A percentile compares a stretch with the other conserved stretches of the same genome.
phyloP scores from a whole-genome alignment of 2,329 filamentous ascomycete species.

The Trichophaea hybrida region DNA sequence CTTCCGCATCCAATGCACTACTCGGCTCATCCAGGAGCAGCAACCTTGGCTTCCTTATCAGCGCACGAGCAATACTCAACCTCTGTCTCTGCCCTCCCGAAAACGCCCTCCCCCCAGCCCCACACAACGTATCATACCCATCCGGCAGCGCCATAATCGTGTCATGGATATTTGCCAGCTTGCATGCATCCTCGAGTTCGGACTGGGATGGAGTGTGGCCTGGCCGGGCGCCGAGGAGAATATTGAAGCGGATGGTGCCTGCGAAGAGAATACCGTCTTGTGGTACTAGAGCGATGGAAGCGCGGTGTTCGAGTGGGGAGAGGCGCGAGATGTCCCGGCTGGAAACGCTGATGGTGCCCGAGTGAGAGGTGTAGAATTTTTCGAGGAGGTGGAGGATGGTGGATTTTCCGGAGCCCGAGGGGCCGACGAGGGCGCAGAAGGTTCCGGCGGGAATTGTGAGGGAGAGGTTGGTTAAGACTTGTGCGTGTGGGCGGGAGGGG shows the following conservation, averaged over 20 bases:
- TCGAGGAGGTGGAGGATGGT: constrained; percentile 46
- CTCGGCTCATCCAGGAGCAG: constrained; percentile 66
- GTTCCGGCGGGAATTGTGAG: constrained; percentile 45
- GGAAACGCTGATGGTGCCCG: constrained; percentile 36
- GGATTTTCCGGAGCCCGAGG: constrained; percentile 53
- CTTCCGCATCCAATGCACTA: constrained; percentile 56
- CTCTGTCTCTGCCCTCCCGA: constrained; percentile 72
- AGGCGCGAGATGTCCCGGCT: constrained; percentile 36
- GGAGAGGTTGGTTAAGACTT: constrained; percentile 43
- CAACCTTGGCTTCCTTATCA: constrained; percentile 50
- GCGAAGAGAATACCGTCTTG: constrained; percentile 47
- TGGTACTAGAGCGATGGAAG: constrained; percentile 42
- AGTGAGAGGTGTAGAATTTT: constrained; percentile 36
- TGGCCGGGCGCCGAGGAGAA: constrained; percentile 37
- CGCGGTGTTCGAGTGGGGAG: constrained; percentile 36
- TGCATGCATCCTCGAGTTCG: constrained; percentile 30
- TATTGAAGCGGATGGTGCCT: constrained; percentile 43
- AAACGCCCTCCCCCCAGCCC: constrained; percentile 61
- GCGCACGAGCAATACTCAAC: constrained; percentile 57
- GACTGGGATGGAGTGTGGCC: constrained; percentile 4
- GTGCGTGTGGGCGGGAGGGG: constrained; percentile 44
- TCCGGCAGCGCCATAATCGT: constrained; percentile 73
- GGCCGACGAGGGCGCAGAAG: constrained; percentile 50
- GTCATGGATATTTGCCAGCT: constrained; percentile 84
- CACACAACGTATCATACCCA: constrained; percentile 68